phyloP scores from a whole-genome alignment of 1,284 basidiomycete species.

The Cronartium ribicola region DNA sequence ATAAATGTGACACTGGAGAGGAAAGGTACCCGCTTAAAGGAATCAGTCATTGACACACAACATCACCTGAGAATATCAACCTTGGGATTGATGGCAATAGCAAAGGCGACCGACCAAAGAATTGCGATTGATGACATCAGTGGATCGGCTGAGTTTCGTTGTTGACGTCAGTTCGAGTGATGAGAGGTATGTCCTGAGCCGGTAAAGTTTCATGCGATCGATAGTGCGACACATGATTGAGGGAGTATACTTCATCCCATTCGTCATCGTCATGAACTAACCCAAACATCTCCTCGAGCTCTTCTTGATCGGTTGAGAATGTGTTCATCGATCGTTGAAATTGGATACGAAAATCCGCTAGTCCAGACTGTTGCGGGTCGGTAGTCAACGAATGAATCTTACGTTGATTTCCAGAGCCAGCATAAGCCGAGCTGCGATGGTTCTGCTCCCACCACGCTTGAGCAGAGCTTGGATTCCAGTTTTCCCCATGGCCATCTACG shows the following conservation, averaged over 20 bases:
- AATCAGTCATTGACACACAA: too few species aligned
- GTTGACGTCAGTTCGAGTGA: conserved; percentile 7
- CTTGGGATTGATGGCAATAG: too few species aligned
- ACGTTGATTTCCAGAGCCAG: background rate
- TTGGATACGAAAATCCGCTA: too few species aligned
- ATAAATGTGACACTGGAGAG: too few species aligned
- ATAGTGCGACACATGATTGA: background rate
- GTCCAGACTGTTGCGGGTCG: background rate
- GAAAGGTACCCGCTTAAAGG: too few species aligned
- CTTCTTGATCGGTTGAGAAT: background rate
- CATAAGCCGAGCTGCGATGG: background rate
- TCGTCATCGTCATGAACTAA: background rate
- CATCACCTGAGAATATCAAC: too few species aligned
- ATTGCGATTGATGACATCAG: too few species aligned
- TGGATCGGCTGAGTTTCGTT: background rate
- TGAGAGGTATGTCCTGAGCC: background rate
- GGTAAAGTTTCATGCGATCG: background rate
- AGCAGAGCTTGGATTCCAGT: background rate
- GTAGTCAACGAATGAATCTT: background rate
- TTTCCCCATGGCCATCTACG: background rate
- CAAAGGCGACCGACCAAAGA: too few species aligned
- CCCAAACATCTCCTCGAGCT: background rate
- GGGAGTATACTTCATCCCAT: background rate
- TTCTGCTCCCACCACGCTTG: conserved; percentile 16
- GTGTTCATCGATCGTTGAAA: too few species aligned